Evolutionary conservation across 371 early-diverging fungal species (phyloP).

Genomic region (Mortierella sp.): DNA sequence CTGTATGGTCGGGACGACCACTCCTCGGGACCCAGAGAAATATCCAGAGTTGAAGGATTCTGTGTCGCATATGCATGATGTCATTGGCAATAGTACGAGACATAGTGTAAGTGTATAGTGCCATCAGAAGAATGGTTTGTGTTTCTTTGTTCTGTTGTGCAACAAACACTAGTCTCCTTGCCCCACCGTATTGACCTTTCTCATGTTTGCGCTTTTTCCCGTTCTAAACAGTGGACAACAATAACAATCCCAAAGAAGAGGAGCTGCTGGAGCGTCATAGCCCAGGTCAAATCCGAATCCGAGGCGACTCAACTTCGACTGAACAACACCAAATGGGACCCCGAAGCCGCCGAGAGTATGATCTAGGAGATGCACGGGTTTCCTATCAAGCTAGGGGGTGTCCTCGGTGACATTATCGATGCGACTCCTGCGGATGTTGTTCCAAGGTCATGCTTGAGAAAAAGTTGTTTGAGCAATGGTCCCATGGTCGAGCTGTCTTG

Average conservation of each 20-base stretch:
- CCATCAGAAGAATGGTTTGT: too few species aligned
- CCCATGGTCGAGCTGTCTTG: constrained; percentile 15
- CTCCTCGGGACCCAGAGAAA: constrained; percentile 1
- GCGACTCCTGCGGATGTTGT: constrained; percentile 5
- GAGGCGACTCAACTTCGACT: neutral
- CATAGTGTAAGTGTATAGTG: neutral
- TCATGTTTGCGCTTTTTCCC: neutral
- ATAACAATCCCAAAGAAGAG: constrained; percentile 5
- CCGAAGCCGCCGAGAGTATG: constrained; percentile 10
- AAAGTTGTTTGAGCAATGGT: constrained; percentile 26
- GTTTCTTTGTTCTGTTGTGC: neutral
- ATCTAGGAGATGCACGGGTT: constrained; percentile 13
- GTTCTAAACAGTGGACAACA: neutral
- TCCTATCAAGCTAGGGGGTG: constrained; percentile 10
- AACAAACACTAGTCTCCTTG: neutral
- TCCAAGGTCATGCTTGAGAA: constrained; percentile 31
- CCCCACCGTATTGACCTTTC: too few species aligned
- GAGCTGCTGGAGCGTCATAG: constrained; percentile 4
- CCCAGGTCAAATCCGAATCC: neutral
- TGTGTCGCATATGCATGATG: neutral
- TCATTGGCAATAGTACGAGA: neutral
- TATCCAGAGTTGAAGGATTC: constrained; percentile 4
- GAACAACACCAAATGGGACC: constrained; percentile 12
- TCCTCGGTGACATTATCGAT: constrained; percentile 22
- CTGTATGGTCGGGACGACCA: constrained; percentile 17